Evolutionary conservation across 805 yeast species (phyloP).

Genomic region (Candida chilensis): DNA sequence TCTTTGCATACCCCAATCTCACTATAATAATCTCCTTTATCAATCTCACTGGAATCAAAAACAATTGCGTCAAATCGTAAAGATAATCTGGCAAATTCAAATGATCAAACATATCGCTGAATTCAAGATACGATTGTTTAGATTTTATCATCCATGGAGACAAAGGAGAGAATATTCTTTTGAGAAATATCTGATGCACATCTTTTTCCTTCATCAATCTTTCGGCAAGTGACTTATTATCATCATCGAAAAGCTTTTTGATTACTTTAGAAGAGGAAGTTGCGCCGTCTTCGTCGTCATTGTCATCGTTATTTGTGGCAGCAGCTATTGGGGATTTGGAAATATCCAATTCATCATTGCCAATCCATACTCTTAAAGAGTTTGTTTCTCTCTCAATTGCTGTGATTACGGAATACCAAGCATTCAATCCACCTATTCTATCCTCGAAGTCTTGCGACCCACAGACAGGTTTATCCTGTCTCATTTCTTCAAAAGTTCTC

Average conservation of each 20-base stretch:
- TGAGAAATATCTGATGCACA: slow-evolving; percentile 60
- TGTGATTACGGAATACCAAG: slow-evolving; percentile 74
- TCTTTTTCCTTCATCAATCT: slow-evolving; percentile 74
- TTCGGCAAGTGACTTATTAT: slow-evolving; percentile 68
- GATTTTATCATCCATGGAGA: slow-evolving; percentile 82
- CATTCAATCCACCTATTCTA: slow-evolving; percentile 66
- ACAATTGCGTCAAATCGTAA: slow-evolving; percentile 53
- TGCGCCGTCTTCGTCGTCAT: slow-evolving; percentile 3
- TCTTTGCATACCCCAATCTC: slow-evolving; percentile 69
- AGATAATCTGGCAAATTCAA: slow-evolving; percentile 69
- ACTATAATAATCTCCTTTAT: slow-evolving; percentile 72
- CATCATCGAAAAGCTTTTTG: slow-evolving; percentile 43
- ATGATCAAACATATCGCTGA: slow-evolving; percentile 51
- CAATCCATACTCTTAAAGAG: slow-evolving; percentile 71
- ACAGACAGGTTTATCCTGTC: slow-evolving; percentile 65
- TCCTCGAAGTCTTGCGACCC: slow-evolving; percentile 53
- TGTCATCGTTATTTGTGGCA: slow-evolving; percentile 5
- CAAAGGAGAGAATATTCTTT: slow-evolving; percentile 56
- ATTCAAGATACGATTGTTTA: slow-evolving; percentile 57
- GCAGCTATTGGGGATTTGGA: slow-evolving; percentile 18
- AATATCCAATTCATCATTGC: slow-evolving; percentile 71
- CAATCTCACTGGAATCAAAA: slow-evolving; percentile 70
- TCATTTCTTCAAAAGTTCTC: slow-evolving; percentile 75
- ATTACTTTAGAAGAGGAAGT: slow-evolving; percentile 5
- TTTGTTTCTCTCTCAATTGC: slow-evolving; percentile 56